Conservation (phyloP, 345 rosid species). For the Clausena lansium region DNA sequence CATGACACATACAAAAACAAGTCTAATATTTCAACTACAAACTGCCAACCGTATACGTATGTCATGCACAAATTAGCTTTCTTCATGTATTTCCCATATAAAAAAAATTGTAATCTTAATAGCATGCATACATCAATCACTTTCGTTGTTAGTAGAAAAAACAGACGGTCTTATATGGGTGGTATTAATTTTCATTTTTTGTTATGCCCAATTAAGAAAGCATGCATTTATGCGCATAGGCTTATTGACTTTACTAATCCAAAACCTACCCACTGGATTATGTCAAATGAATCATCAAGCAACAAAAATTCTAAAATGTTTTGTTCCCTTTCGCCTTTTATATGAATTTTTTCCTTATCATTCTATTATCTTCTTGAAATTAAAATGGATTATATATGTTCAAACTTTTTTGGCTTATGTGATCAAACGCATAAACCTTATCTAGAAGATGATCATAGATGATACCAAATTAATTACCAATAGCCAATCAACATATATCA, state of each 20-base stretch:
- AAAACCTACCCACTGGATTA: neutral
- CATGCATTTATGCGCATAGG: neutral
- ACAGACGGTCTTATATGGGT: neutral
- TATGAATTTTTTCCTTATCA: neutral
- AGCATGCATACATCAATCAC: constrained; percentile 3
- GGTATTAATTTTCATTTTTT: neutral
- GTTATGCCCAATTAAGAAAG: neutral
- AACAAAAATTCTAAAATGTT: neutral
- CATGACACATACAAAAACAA: neutral
- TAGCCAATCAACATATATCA: neutral
- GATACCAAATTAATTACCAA: neutral
- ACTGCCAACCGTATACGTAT: neutral
- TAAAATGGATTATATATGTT: neutral
- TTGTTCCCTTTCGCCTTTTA: neutral
- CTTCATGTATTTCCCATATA: neutral
- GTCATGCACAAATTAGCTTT: neutral
- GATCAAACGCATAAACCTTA: neutral
- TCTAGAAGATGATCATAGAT: neutral
- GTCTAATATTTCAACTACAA: constrained; percentile 8
- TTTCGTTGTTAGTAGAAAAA: neutral
- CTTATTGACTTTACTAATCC: neutral
- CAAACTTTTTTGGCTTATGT: neutral
- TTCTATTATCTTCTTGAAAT: neutral
- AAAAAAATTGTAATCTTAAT: neutral
- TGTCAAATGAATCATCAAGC: neutral